Base-by-base conservation (phyloP, 345 rosid genomes). In the Melaleuca alternifolia region DNA sequence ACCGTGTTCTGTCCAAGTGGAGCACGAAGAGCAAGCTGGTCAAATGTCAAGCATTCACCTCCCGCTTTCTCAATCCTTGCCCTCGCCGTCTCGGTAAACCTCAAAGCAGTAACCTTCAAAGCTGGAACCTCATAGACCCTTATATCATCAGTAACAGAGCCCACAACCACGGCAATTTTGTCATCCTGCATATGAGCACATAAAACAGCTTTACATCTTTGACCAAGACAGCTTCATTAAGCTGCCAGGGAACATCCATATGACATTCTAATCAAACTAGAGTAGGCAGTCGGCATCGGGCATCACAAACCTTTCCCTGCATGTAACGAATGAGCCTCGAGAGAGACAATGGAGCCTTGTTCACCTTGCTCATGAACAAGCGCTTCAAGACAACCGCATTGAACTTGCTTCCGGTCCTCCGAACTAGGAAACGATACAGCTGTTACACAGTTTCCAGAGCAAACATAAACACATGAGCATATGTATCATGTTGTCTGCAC, bases 1-100 rank as follows among this genome's bases (percentile, higher is more conserved):
- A 96, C 98, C 87, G 98, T 96, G 94, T 95, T 95, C 92, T 96
- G 98, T 3, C 99, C 99, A 85, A 96, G 91, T 20, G 98, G 99
- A 88, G 99, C 98, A n/a, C 89, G 88, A 65, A 96, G 94, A 56
- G 99, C 99, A 90, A 95, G 96, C 88, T 94, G 98, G 71, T 96
- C 99, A 85, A 97, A 96, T 10, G 99, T 97, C 90, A 95, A 87
- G 90, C 99, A 97, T 86, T 97, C 96, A 57, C 99, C 98, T 83
- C 99, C 99, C 21, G 99, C 98, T 90, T 94, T 96, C 94, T 94
- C 98, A 62, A 97, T 97, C 87, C 98, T 96, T 15, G 98, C 98
- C 83, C 98, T 94, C 1, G 95, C 99, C 0, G 94, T 96, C 92
- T 97, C 98, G 0, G 98, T 95, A 90, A 97, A 95, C 91, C 95